These are phyloP conservation scores for Fistulifera pelliculosa DNA, from an alignment of 108 stramenopile species.

Conservation along the genomic window DNA sequence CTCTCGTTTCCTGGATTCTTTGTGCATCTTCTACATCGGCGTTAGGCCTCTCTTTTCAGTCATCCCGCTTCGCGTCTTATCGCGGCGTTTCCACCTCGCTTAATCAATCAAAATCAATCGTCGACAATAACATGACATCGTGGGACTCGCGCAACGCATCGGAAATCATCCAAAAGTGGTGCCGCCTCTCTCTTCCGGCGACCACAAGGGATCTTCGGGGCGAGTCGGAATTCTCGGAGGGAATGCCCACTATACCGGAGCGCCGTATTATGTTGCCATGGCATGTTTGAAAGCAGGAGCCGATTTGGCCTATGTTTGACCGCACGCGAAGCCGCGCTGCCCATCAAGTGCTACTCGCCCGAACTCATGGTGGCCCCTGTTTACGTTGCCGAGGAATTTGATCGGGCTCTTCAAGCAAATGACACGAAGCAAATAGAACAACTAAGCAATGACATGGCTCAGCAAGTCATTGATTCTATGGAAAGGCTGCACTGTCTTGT, in stretches of 20 bases:
- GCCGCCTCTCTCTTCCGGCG: slow-evolving; percentile 32
- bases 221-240: slow-evolving; percentile 93
- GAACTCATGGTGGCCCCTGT: slow-evolving; percentile 87
- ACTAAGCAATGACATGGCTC: slow-evolving; percentile 33
- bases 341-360: slow-evolving; percentile 92
- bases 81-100: too few relatives aligned
- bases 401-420: slow-evolving; percentile 2
- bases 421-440: too few relatives aligned
- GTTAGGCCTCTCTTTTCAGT: too few relatives aligned
- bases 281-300: slow-evolving; percentile 83
- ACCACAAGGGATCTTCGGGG: slow-evolving; percentile 90
- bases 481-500: slow-evolving; percentile 72
- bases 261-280: slow-evolving; percentile 94
- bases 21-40: too few relatives aligned
- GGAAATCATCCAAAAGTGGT: neutral
- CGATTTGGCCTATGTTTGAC: slow-evolving; percentile 93
- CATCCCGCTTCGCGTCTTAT: too few relatives aligned
- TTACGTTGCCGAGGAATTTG: slow-evolving; percentile 58
- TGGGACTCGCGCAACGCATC: neutral
- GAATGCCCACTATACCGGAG: slow-evolving; percentile 90
- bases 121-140: neutral
- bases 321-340: slow-evolving; percentile 80
- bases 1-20: too few relatives aligned
- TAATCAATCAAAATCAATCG: too few relatives aligned
- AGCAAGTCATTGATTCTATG: slow-evolving; percentile 32